Percentiles rank a stretch among this genome's conserved stretches.
These are phyloP conservation scores for Solanum infundibuliforme DNA, from an alignment of 257 asterid genomes.

Conservation along the genomic window DNA sequence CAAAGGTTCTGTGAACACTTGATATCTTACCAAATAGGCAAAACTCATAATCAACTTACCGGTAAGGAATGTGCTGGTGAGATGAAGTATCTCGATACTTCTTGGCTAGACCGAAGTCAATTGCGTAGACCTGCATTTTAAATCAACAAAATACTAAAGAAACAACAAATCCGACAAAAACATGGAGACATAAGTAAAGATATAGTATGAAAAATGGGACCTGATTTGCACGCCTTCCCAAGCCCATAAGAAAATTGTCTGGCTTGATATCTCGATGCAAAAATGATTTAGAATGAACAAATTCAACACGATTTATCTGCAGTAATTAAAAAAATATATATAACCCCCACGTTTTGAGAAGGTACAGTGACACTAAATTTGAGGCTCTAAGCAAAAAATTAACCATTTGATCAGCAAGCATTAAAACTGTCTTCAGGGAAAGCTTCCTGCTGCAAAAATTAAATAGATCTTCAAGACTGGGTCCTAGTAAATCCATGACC, in stretches of 20 bases:
- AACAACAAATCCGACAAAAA: neutral
- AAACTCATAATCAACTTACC: constrained; percentile 34
- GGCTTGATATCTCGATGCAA: constrained; percentile 98
- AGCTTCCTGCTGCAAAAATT: constrained; percentile 92
- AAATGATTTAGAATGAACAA: constrained; percentile 88
- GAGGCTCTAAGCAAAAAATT: neutral
- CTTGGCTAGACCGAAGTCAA: constrained; percentile 97
- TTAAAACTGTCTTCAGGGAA: constrained; percentile 91
- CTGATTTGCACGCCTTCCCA: constrained; percentile 98
- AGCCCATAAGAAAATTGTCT: constrained; percentile 98
- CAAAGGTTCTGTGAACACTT: neutral
- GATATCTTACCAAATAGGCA: neutral
- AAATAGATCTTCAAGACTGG: constrained; percentile 97
- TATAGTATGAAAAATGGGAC: constrained; percentile 17
- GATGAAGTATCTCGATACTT: constrained; percentile 75
- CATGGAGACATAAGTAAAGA: neutral
- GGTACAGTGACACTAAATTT: neutral
- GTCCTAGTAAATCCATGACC: constrained; percentile 99
- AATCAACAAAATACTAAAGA: neutral
- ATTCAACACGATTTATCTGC: constrained; percentile 96
- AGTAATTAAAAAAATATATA: constrained; percentile 1
- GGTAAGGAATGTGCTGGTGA: constrained; percentile 90
- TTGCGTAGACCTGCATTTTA: constrained; percentile 62
- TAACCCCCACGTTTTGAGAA: neutral
- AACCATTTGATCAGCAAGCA: constrained; percentile 99